Evolutionary conservation across 83 land plant genomes (phyloP).

Genomic region (Diphasiastrum complanatum): DNA sequence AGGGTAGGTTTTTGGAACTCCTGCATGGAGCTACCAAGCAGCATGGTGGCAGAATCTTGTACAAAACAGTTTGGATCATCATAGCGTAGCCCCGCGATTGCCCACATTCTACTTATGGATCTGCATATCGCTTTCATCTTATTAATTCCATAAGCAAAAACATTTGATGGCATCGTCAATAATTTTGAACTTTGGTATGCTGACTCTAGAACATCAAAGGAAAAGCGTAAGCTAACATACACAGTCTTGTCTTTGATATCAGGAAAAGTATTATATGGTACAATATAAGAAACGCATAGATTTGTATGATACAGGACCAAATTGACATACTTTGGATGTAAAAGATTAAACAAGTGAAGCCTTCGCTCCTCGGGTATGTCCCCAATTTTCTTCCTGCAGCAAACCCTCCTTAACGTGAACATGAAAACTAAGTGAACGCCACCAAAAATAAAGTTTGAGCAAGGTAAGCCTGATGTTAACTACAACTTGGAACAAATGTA

Average conservation of each 20-base stretch:
- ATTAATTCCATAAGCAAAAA: too few relatives aligned
- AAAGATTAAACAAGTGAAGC: slow-evolving; percentile 44
- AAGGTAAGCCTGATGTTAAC: too few relatives aligned
- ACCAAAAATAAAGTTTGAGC: too few relatives aligned
- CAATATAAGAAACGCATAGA: background rate
- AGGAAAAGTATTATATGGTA: background rate
- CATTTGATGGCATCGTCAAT: background rate
- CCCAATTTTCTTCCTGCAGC: slow-evolving; percentile 71
- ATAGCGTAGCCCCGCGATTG: slow-evolving; percentile 17
- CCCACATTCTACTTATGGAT: slow-evolving; percentile 23
- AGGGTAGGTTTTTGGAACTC: slow-evolving; percentile 9
- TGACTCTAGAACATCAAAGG: background rate
- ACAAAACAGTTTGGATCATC: slow-evolving; percentile 14
- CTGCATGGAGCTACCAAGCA: slow-evolving; percentile 1
- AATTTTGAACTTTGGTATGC: background rate
- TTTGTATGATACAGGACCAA: background rate
- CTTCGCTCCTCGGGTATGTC: slow-evolving; percentile 87
- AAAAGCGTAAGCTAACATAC: background rate
- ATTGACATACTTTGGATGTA: slow-evolving; percentile 43
- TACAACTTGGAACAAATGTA: too few relatives aligned
- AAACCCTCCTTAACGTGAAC: too few relatives aligned
- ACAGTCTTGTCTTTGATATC: background rate
- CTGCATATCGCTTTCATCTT: slow-evolving; percentile 4
- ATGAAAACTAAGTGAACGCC: too few relatives aligned
- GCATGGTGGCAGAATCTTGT: slow-evolving; percentile 18